These are phyloP conservation scores for Sphaerostilbella broomeana DNA, from an alignment of 2,329 filamentous ascomycete genomes.

Conservation along the genomic window DNA sequence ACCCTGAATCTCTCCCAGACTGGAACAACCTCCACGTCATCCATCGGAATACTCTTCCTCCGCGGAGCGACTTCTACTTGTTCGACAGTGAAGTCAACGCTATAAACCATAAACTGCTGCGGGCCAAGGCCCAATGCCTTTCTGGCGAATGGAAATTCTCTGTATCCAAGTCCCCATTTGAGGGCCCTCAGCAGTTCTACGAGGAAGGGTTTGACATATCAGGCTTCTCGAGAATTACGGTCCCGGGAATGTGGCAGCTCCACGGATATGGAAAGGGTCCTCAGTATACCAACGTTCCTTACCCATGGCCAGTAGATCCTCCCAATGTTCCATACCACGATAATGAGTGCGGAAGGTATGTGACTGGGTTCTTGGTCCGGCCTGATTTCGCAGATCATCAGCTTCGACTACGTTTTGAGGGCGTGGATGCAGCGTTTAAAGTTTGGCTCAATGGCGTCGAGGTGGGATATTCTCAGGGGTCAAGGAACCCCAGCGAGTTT, in stretches of 20 bases:
- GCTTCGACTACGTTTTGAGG: conserved; percentile 64
- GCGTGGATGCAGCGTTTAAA: conserved; percentile 66
- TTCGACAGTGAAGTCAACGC: conserved; percentile 45
- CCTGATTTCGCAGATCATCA: conserved; percentile 43
- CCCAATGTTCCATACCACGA: conserved; percentile 59
- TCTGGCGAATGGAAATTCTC: conserved; percentile 52
- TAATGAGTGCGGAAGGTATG: conserved; percentile 59
- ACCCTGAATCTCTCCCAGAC: conserved; percentile 37
- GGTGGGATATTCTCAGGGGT: conserved; percentile 50
- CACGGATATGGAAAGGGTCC: conserved; percentile 58
- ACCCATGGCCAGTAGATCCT: conserved; percentile 60
- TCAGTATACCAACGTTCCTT: conserved; percentile 64
- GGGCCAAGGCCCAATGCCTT: conserved; percentile 36
- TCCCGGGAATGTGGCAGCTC: conserved; percentile 66
- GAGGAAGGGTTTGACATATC: conserved; percentile 29
- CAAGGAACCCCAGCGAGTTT: conserved; percentile 67
- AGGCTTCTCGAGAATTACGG: conserved; percentile 39
- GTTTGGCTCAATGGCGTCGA: conserved; percentile 62
- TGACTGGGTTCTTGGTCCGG: conserved; percentile 49
- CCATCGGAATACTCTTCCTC: conserved; percentile 52
- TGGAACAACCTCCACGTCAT: conserved; percentile 56
- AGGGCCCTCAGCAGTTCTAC: conserved; percentile 38
- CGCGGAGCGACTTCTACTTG: conserved; percentile 50
- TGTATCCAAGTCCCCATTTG: conserved; percentile 38
- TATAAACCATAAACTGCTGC: conserved; percentile 33